Base-by-base conservation (phyloP, 495 filamentous ascomycete species). In the Penicillium tannophilum region DNA sequence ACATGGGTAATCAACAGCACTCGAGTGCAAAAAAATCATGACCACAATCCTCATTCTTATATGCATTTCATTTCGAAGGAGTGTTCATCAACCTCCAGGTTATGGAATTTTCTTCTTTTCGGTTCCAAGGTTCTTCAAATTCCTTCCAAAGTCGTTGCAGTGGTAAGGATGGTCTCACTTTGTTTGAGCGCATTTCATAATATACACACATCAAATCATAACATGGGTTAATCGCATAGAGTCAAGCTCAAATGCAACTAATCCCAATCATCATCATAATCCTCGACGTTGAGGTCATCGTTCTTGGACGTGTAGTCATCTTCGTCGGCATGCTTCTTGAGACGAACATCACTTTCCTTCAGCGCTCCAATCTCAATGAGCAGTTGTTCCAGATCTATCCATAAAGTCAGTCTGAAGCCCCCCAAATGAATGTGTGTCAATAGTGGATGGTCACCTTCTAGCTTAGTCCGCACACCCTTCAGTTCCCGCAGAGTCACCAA, bases 211-310 rank as follows among this genome's bases (percentile, higher is more conserved):
- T 52, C 35, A 36, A 52, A 52, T 36, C 46, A 49, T 49, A 49
- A 48, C 23, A 49, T 28, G 26, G 46, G 26, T n/a, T 41, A 31
- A 36, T 52, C 35, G 19, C 50, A 23, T 23, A 52, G 14, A 52
- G 50, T 17, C 16, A 12, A 39, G 17, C 20, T 6, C 16, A 8
- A 57, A 24, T 41, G 44, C n/a, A 44, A 58, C 77, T 64, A 93
- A 68, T 93, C 89, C 90, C 90, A 94, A 67, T 92, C 90, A 58
- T 89, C 87, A 64, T 92, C 89, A 60, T 90, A 84, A 43, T 87
- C 83, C 57, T 82, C 78, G 19, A 75, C 61, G 36, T 76, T 75
- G 52, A 76, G 66, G 35, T 72, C 79, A 59, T 73, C 77, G 56
- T 72, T 67, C 56, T 73, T 70, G 71, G 80, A 54, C 70, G 78